A percentile compares a stretch with the other conserved stretches of the same genome.
Evolutionary conservation across 2,329 filamentous ascomycete genomes (phyloP).

Genomic region (Colletotrichum sublineola): DNA sequence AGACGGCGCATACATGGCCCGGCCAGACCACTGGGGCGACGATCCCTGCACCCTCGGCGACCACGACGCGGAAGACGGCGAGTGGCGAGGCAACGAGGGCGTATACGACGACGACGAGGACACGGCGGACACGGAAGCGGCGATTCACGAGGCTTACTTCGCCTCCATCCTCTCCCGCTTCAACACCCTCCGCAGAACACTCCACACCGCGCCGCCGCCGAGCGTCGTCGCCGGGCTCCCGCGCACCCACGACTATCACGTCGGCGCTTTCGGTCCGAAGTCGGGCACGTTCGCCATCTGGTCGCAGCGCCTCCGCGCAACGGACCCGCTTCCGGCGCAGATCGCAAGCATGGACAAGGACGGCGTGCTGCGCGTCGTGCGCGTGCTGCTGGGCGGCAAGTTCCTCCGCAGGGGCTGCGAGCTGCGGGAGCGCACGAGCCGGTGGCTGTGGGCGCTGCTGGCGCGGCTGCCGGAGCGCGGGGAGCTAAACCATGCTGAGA

Average conservation of each 20-base stretch:
- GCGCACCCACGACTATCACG: slow-evolving; percentile 66
- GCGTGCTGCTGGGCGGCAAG: slow-evolving; percentile 74
- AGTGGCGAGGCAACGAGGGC: slow-evolving; percentile 47
- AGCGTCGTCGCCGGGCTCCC: slow-evolving; percentile 66
- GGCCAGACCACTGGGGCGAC: slow-evolving; percentile 56
- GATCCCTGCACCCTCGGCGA: slow-evolving; percentile 47
- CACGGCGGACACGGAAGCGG: slow-evolving; percentile 49
- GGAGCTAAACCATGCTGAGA: slow-evolving; percentile 80
- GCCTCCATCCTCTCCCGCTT: slow-evolving; percentile 75
- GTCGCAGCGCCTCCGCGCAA: slow-evolving; percentile 64
- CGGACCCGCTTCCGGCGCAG: slow-evolving; percentile 71
- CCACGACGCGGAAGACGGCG: slow-evolving; percentile 45
- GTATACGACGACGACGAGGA: slow-evolving; percentile 48
- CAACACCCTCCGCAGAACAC: slow-evolving; percentile 69
- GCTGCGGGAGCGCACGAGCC: slow-evolving; percentile 76
- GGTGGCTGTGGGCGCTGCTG: slow-evolving; percentile 89
- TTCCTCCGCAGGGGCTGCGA: slow-evolving; percentile 72
- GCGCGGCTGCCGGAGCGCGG: slow-evolving; percentile 81
- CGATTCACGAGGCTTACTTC: slow-evolving; percentile 77
- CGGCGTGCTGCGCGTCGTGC: slow-evolving; percentile 75
- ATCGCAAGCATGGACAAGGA: slow-evolving; percentile 75
- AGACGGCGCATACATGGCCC: slow-evolving; percentile 83
- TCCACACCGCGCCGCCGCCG: slow-evolving; percentile 69
- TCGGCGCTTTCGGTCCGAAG: slow-evolving; percentile 65
- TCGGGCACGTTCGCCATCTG: slow-evolving; percentile 65